Percentiles rank a stretch among this genome's conserved stretches.
Conservation (phyloP, 2,329 filamentous ascomycete species). For the Fusarium sp. region DNA sequence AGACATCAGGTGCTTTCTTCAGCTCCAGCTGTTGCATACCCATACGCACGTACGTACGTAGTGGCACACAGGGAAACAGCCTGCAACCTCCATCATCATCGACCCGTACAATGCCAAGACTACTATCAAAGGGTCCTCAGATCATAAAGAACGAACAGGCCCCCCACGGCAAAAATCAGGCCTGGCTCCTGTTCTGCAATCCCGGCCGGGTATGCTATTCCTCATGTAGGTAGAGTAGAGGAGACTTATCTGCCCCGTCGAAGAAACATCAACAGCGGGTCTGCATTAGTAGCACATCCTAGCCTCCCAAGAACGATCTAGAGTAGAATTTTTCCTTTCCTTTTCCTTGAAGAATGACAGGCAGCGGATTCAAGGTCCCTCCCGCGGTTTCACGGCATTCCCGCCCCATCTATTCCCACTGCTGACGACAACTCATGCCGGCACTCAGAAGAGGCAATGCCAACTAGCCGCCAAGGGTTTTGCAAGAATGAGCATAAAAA, state of each 20-base stretch:
- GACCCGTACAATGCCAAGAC: slow-evolving; percentile 9
- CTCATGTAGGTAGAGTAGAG: neutral
- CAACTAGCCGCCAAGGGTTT: neutral
- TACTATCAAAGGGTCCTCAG: slow-evolving; percentile 18
- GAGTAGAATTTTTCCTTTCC: slow-evolving; percentile 16
- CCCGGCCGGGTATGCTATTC: slow-evolving; percentile 7
- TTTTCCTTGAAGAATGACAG: slow-evolving; percentile 2
- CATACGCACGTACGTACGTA: neutral
- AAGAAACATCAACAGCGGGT: slow-evolving; percentile 9
- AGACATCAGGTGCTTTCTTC: slow-evolving; percentile 1
- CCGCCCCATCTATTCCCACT: slow-evolving; percentile 37
- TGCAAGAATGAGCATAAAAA: neutral
- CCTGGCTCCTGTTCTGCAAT: neutral
- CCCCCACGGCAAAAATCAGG: neutral
- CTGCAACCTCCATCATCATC: slow-evolving; percentile 10
- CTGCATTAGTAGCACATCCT: neutral
- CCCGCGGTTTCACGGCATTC: slow-evolving; percentile 30
- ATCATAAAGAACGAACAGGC: slow-evolving; percentile 10
- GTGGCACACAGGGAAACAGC: slow-evolving; percentile 7
- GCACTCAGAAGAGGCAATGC: slow-evolving; percentile 17
- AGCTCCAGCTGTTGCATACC: neutral
- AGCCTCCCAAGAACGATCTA: neutral
- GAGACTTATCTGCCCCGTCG: neutral
- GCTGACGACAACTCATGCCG: slow-evolving; percentile 34
- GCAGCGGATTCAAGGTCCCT: slow-evolving; percentile 5